Evolutionary conservation across 768 basidiomycete species (phyloP), one percentile per base, ranked within the genome.

Genomic region (Mycena filopes): DNA sequence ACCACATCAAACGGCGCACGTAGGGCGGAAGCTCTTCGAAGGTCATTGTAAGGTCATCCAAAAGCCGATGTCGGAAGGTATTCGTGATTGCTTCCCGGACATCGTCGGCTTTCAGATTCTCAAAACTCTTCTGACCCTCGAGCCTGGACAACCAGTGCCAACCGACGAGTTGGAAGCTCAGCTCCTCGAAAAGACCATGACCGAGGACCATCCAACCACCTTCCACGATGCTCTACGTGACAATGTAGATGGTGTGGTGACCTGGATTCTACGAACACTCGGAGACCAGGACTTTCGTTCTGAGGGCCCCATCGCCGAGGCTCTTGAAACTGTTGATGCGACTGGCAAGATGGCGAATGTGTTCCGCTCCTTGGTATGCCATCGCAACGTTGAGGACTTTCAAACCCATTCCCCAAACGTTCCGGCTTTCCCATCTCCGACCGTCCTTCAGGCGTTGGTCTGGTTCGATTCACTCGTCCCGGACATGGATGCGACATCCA

Each of bases 241-340:
- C 48, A 81, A 86, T 56, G 76, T 86, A 29, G 91, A 92, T 70
- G 78, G 80, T 21, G 84, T 95, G 42, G 80, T 86, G 18, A 77
- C 82, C 9, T 82, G 86, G 38, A 83, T 93, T 42, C 74, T 95
- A 11, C 84, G 86, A 13, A 84, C 86, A 11, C 76, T 94, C 7
- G 84, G 84, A 8, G 93, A 94, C 56, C 89, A 91, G 68, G 89
- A 93, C 68, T 84, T 84, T 63, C 81, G 84, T 3, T 72, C 76
- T 9, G 74, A 80, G 8, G 89, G 89, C 7, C 74, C 81, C 1
- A 89, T 94, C 50, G 68, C 74, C 23, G 55, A 73, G 11, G 81
- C 81, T 21, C 75, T 95, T n/a, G 76, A 75, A 64, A 55, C 69
- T 23, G 65, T 75, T 49, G 80, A 79, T 51, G 70, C 73, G 25